Evolutionary conservation across 345 rosid species (phyloP).

Genomic region (Euphorbia tirucalli): DNA sequence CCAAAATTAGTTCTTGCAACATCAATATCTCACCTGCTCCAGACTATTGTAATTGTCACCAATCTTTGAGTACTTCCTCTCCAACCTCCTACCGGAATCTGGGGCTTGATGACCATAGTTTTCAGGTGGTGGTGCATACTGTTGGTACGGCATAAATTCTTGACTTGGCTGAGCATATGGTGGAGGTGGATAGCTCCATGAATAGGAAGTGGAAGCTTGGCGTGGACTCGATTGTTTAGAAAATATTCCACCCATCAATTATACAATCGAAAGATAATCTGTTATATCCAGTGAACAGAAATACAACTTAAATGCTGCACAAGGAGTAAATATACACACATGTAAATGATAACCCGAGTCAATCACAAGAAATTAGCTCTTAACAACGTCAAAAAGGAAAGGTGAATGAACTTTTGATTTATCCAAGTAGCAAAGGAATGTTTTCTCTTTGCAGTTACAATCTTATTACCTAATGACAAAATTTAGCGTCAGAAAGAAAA

Average conservation of each 20-base stretch:
- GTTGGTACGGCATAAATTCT: slow-evolving; percentile 37
- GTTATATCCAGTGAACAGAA: slow-evolving; percentile 18
- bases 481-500: not conserved
- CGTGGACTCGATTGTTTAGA: slow-evolving; percentile 39
- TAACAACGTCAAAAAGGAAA: not conserved
- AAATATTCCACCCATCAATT: slow-evolving; percentile 54
- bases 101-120: slow-evolving; percentile 35
- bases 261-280: slow-evolving; percentile 18
- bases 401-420: not conserved
- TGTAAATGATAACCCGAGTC: slow-evolving; percentile 2
- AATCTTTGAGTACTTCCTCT: slow-evolving; percentile 67
- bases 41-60: slow-evolving; percentile 57
- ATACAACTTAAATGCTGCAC: slow-evolving; percentile 9
- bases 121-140: slow-evolving; percentile 39
- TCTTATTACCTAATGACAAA: not conserved
- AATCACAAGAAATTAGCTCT: not conserved
- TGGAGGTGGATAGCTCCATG: slow-evolving; percentile 46
- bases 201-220: slow-evolving; percentile 38
- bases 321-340: not conserved
- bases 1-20: not conserved
- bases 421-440: not conserved
- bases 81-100: slow-evolving; percentile 44
- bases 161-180: slow-evolving; percentile 42
- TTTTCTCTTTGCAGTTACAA: not conserved
- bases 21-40: slow-evolving; percentile 46